These are phyloP conservation scores for Hymenochaete sp. DNA, from an alignment of 1,284 basidiomycete species.

Conservation along the genomic window DNA sequence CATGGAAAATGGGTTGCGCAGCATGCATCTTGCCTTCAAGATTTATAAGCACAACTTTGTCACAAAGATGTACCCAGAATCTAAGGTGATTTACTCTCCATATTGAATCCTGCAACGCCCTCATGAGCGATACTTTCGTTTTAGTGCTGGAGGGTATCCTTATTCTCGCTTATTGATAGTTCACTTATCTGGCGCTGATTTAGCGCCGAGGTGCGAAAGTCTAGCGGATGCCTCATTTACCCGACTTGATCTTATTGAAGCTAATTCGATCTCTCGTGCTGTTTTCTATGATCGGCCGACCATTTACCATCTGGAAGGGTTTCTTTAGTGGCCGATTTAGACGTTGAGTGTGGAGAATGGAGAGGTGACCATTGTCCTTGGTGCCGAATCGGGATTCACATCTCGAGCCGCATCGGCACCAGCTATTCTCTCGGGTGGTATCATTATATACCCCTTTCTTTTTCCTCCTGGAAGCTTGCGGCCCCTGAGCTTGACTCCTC, in stretches of 20 bases:
- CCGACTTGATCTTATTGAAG: background rate
- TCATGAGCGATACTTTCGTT: too few species aligned
- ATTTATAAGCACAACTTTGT: background rate
- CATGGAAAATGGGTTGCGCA: slow-evolving; percentile 41
- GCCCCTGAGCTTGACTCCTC: slow-evolving; percentile 4
- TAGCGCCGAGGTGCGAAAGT: too few species aligned
- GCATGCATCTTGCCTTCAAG: slow-evolving; percentile 43
- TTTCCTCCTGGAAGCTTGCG: background rate
- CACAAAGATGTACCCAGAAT: too few species aligned
- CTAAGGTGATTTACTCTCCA: too few species aligned
- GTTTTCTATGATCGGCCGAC: background rate
- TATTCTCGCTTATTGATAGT: too few species aligned
- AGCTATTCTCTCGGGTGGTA: background rate
- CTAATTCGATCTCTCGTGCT: background rate
- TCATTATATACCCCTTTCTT: slow-evolving; percentile 2
- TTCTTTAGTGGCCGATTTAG: background rate
- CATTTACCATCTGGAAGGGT: background rate
- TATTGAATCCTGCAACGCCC: too few species aligned
- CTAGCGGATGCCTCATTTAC: background rate
- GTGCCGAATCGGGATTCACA: slow-evolving; percentile 12
- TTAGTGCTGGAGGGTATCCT: too few species aligned
- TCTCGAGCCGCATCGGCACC: background rate
- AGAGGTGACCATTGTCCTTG: slow-evolving; percentile 5
- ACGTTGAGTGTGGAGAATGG: slow-evolving; percentile 9
- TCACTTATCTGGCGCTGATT: too few species aligned